Evolutionary conservation across 164 flowering plant genomes (phyloP).

Genomic region (Aristolochia californica): DNA sequence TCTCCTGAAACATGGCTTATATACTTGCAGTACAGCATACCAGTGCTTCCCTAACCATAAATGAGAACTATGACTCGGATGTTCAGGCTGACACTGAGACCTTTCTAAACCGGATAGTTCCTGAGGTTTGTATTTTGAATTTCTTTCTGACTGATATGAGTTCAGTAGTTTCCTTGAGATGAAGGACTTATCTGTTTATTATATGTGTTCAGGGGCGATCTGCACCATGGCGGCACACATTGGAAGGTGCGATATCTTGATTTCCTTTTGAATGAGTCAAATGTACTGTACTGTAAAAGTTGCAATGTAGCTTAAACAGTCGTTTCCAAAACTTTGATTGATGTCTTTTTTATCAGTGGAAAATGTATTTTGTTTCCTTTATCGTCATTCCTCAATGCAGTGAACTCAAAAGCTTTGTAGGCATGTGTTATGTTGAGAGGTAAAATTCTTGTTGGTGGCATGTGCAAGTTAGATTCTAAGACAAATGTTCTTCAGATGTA

Average conservation of each 20-base stretch:
- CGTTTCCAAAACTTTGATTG: too few species aligned
- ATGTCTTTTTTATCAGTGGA: too few species aligned
- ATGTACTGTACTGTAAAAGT: neutral
- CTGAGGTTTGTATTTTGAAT: conserved; percentile 47
- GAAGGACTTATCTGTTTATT: conserved; percentile 5
- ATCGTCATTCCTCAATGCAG: too few species aligned
- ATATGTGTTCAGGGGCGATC: conserved; percentile 50
- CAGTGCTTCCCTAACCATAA: conserved; percentile 94
- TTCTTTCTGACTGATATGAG: neutral
- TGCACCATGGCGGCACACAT: conserved; percentile 97
- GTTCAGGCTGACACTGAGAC: conserved; percentile 92
- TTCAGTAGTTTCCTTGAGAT: neutral
- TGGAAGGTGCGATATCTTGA: conserved; percentile 51
- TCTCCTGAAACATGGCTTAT: neutral
- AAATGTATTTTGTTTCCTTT: too few species aligned
- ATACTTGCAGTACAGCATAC: conserved; percentile 82
- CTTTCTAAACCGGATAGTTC: conserved; percentile 79
- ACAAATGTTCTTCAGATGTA: too few species aligned
- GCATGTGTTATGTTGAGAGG: too few species aligned
- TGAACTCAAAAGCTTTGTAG: too few species aligned
- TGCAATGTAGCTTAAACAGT: too few species aligned
- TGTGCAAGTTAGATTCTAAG: too few species aligned
- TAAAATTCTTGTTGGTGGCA: too few species aligned
- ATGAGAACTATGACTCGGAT: conserved; percentile 94
- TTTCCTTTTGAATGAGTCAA: neutral